phyloP scores from a whole-genome alignment of 176 grass and related monocot genomes.

The Carex pumila region DNA sequence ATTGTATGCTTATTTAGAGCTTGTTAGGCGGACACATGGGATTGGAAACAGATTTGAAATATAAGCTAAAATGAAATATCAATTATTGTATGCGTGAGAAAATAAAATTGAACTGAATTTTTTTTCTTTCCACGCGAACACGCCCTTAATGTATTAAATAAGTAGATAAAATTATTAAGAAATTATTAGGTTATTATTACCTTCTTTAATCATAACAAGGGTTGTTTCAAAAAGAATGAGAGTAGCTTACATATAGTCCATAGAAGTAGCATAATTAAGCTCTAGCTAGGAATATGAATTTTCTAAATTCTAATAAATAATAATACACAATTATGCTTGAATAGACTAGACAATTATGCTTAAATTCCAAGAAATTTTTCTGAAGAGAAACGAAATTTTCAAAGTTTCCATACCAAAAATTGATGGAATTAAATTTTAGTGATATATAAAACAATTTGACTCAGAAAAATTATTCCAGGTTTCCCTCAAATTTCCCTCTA shows the following conservation, averaged over 20 bases:
- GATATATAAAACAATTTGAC: neutral
- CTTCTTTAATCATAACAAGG: neutral
- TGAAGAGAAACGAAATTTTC: neutral
- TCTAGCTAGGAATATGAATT: neutral
- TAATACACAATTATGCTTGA: neutral
- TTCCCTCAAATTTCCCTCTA: neutral
- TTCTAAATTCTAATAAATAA: neutral
- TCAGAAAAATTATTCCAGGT: neutral
- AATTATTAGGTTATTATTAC: neutral
- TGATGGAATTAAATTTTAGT: too few relatives aligned
- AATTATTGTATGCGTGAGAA: too few relatives aligned
- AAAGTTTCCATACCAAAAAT: neutral
- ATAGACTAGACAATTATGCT: too few relatives aligned
- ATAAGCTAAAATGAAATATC: too few relatives aligned
- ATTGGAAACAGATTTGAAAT: too few relatives aligned
- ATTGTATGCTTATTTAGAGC: too few relatives aligned
- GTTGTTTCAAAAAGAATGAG: neutral
- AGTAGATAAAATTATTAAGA: neutral
- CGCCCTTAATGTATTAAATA: slow-evolving; percentile 2
- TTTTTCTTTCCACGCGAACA: too few relatives aligned
- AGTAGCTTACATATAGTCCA: neutral
- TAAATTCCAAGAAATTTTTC: neutral
- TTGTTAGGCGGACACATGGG: too few relatives aligned
- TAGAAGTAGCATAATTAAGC: neutral
- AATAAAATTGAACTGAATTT: too few relatives aligned